Evolutionary conservation across 164 flowering plant genomes (phyloP), one percentile per base, ranked within the genome.

Genomic region (Umbellularia californica): DNA sequence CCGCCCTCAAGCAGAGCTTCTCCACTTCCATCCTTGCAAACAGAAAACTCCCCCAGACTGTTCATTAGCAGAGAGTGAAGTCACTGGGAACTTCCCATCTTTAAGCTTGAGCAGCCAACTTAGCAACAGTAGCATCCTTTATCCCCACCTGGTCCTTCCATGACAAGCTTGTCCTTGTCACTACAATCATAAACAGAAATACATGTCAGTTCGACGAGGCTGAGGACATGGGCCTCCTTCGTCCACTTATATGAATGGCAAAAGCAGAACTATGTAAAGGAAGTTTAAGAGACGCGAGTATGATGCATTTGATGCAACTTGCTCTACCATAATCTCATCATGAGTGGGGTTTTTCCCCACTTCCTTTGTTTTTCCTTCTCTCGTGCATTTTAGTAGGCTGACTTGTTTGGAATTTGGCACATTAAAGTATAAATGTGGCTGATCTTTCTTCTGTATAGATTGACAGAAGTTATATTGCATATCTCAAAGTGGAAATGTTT

Each of bases 1-100:
- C 33, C 90, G 93, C 69, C 90, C 98, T 2, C 88, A 93, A 79
- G 98, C 99, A 65, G 98, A 95, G 82, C 97, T 93, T 51, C 90
- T 95, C 50, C 70, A 76, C 50, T 70, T 69, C 78, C 60, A 71
- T 52, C 33, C 65, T 28, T 76, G 55, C 70, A 70, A 70, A 24
- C 51, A 52, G 30, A 55, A 55, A 55, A 51, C 28, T 27, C 64
- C 47, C 33, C 11, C 24, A 50, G 55, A 30, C 23, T 23, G 28
- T 33, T 69, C 35, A 69, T 5, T 20, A 23, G 65, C 70, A 33
- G 60, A 55, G 50, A 65, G 47, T 30, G 47, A 22, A 73, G 20
- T 17, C 24, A 33, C 23, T 24, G 60, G 60, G n/a, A 55, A 47
- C 74, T 58, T 28, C 50, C 23, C 74, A 15, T 71, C 74, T 19